Evolutionary conservation across 2,329 filamentous ascomycete genomes (phyloP).

Genomic region (Keithomyces neogunnii): DNA sequence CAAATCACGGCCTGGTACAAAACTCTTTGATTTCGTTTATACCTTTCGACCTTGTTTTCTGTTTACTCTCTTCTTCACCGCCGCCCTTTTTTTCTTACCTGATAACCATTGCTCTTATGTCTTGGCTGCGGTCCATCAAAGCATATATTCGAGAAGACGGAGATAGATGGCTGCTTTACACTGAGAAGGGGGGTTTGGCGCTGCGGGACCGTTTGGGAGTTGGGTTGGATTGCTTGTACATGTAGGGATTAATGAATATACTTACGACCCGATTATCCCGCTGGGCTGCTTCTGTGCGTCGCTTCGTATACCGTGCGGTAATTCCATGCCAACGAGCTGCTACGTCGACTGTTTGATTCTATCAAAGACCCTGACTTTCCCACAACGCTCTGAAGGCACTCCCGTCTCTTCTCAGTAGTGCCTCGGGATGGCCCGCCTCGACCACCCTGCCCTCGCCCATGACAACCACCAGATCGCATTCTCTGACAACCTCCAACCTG

Average conservation of each 20-base stretch:
- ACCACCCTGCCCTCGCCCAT: slow-evolving; percentile 18
- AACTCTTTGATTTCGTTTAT: background rate
- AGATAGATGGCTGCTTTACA: background rate
- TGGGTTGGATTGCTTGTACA: slow-evolving; percentile 3
- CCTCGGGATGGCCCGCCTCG: slow-evolving; percentile 17
- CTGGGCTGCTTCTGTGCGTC: background rate
- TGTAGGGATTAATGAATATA: slow-evolving; percentile 2
- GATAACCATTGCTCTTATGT: background rate
- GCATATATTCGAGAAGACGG: background rate
- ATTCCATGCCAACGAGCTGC: no score
- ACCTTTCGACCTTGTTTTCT: background rate
- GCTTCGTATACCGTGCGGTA: no score
- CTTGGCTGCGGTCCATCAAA: background rate
- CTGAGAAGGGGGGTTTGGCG: background rate
- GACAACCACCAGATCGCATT: slow-evolving; percentile 20
- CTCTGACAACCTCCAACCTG: slow-evolving; percentile 17
- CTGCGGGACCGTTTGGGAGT: background rate
- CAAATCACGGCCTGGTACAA: background rate
- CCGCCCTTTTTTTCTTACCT: background rate
- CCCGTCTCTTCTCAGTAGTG: slow-evolving; percentile 12
- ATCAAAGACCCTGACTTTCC: slow-evolving; percentile 7
- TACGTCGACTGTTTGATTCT: background rate
- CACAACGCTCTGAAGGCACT: slow-evolving; percentile 15
- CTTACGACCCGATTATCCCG: background rate
- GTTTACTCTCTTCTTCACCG: background rate